Percentiles rank a stretch among this genome's conserved stretches.
Conservation (phyloP, 2,329 filamentous ascomycete genomes). For the Arthrobotrys megalospora region DNA sequence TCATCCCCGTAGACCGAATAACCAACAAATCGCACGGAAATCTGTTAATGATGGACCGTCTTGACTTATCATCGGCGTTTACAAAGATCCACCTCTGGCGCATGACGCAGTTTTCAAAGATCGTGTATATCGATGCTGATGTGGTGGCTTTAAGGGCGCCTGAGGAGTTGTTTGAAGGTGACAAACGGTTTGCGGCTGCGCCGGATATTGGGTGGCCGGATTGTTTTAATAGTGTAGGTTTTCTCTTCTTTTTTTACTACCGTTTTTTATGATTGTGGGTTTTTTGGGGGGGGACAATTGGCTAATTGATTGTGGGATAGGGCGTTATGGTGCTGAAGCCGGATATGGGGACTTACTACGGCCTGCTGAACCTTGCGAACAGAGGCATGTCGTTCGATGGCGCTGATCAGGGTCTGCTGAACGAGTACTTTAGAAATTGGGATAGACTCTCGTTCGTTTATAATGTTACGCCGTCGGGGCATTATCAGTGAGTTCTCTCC, state of each 20-base stretch:
- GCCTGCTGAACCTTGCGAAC: conserved; percentile 85
- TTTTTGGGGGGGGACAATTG: neutral
- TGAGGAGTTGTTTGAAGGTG: conserved; percentile 87
- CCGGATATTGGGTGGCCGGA: conserved; percentile 99
- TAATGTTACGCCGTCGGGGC: conserved; percentile 95
- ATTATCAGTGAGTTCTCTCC: conserved; percentile 77
- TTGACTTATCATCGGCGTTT: conserved; percentile 91
- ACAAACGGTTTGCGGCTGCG: conserved; percentile 78
- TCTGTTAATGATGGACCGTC: conserved; percentile 90
- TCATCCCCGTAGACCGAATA: conserved; percentile 86
- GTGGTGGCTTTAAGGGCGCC: conserved; percentile 90
- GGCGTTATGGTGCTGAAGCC: conserved; percentile 93
- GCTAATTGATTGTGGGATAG: conserved; percentile 58
- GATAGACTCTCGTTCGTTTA: conserved; percentile 94
- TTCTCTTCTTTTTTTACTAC: neutral
- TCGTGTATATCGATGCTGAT: conserved; percentile 96
- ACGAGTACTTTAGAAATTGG: conserved; percentile 91
- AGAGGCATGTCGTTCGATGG: conserved; percentile 95
- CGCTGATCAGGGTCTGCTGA: conserved; percentile 93
- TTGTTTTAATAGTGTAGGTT: conserved; percentile 83
- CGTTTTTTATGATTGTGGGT: conserved; percentile 3
- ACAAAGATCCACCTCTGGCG: conserved; percentile 98
- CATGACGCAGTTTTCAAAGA: conserved; percentile 87
- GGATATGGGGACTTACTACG: conserved; percentile 88
- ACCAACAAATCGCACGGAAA: conserved; percentile 84